Evolutionary conservation across 2,329 filamentous ascomycete species (phyloP).

Genomic region (Fusarium gaditjirri): DNA sequence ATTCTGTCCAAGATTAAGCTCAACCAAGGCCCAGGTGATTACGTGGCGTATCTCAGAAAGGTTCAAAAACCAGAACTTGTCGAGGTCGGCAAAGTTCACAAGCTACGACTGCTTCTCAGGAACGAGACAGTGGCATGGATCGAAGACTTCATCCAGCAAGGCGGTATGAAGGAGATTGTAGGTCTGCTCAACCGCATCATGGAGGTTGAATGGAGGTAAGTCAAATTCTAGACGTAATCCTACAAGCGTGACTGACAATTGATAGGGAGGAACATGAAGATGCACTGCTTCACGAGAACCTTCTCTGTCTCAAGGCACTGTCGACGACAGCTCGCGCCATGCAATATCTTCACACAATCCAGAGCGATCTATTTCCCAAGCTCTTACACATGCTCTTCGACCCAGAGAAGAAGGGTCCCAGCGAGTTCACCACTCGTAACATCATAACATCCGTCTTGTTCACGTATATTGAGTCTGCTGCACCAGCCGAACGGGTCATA

Average conservation of each 20-base stretch:
- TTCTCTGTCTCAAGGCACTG: conserved; percentile 92
- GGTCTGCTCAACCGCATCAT: conserved; percentile 89
- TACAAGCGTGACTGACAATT: conserved; percentile 15
- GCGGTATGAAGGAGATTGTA: conserved; percentile 93
- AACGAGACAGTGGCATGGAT: conserved; percentile 98
- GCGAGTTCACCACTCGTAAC: conserved; percentile 92
- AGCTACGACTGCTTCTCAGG: conserved; percentile 85
- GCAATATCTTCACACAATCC: conserved; percentile 82
- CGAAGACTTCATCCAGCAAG: conserved; percentile 87
- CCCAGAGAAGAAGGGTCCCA: conserved; percentile 97
- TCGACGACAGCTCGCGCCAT: conserved; percentile 91
- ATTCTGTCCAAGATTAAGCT: conserved; percentile 77
- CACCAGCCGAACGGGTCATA: conserved; percentile 68
- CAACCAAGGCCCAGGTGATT: conserved; percentile 81
- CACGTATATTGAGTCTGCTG: conserved; percentile 80
- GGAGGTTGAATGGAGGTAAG: conserved; percentile 93
- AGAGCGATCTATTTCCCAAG: conserved; percentile 84
- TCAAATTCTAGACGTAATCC: conserved; percentile 14
- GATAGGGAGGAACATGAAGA: conserved; percentile 94
- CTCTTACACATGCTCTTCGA: conserved; percentile 92
- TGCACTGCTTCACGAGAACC: conserved; percentile 86
- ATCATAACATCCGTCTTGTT: conserved; percentile 91
- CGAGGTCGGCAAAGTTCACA: conserved; percentile 95
- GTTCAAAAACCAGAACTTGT: conserved; percentile 83
- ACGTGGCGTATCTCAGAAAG: conserved; percentile 85